Conservation (phyloP, 2,329 filamentous ascomycete genomes). For the Aspergillus ochraceoroseus region DNA sequence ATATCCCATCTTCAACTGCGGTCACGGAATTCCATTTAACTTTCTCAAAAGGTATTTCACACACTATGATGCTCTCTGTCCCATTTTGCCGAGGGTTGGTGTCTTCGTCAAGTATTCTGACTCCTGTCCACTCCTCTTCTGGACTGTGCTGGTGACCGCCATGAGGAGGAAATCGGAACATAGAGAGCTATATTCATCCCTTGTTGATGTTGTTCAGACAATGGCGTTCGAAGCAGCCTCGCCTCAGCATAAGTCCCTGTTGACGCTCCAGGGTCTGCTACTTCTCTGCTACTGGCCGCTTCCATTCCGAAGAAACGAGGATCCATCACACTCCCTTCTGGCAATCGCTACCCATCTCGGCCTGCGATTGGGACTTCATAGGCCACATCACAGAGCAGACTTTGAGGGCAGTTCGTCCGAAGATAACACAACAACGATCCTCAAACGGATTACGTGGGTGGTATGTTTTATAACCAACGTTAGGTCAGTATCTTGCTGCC, state of each 20-base stretch:
- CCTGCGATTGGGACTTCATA: slow-evolving; percentile 9
- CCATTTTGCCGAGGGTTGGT: background rate
- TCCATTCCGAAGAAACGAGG: slow-evolving; percentile 12
- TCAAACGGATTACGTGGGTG: slow-evolving; percentile 10
- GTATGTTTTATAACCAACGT: slow-evolving; percentile 14
- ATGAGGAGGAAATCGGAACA: slow-evolving; percentile 3
- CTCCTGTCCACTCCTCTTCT: slow-evolving; percentile 9
- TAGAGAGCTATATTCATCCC: background rate
- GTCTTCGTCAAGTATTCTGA: slow-evolving; percentile 8
- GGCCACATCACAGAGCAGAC: slow-evolving; percentile 4
- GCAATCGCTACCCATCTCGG: slow-evolving; percentile 12
- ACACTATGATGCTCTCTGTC: no score
- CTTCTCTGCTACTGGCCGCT: slow-evolving; percentile 14
- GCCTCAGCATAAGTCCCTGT: slow-evolving; percentile 4
- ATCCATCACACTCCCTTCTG: slow-evolving; percentile 10
- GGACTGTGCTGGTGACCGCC: slow-evolving; percentile 11
- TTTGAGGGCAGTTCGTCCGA: slow-evolving; percentile 3
- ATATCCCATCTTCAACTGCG: no score
- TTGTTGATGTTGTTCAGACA: slow-evolving; percentile 8
- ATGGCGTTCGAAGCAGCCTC: background rate
- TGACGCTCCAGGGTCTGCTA: slow-evolving; percentile 12
- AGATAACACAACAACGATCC: slow-evolving; percentile 2
- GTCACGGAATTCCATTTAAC: no score
- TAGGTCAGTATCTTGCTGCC: slow-evolving; percentile 1
- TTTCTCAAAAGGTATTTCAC: no score